A percentile compares a stretch with the other conserved stretches of the same genome.
These are phyloP conservation scores for Domatiomyces catenatus DNA, from an alignment of 2,329 filamentous ascomycete genomes.

Conservation along the genomic window DNA sequence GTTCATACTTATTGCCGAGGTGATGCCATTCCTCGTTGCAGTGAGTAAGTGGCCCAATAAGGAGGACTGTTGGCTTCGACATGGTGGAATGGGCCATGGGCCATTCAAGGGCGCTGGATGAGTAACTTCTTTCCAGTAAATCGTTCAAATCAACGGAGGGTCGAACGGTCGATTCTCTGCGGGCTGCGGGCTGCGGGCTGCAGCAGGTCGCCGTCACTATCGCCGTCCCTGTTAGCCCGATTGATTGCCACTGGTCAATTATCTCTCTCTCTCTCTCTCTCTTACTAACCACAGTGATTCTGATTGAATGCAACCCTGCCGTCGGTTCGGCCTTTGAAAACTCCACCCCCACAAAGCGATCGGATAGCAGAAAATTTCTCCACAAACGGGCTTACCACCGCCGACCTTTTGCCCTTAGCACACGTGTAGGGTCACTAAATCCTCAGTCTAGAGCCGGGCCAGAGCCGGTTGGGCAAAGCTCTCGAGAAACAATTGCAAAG, in stretches of 20 bases:
- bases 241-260: too few species aligned
- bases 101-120: not conserved
- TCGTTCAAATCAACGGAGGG: not conserved
- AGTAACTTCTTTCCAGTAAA: not conserved
- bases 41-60: constrained; percentile 31
- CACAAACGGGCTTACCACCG: not conserved
- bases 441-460: not conserved
- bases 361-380: not conserved
- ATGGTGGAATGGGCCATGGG: constrained; percentile 6
- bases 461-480: not conserved
- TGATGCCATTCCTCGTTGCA: constrained; percentile 29
- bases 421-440: not conserved
- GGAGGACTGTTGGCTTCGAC: constrained; percentile 23
- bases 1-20: constrained; percentile 24
- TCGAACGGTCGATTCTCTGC: too few species aligned
- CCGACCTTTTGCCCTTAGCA: not conserved
- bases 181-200: too few species aligned
- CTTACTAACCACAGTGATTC: too few species aligned
- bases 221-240: too few species aligned
- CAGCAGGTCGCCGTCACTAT: too few species aligned
- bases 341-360: not conserved
- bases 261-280: too few species aligned
- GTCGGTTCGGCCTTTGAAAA: not conserved
- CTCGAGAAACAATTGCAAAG: not conserved
- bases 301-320: not conserved